phyloP scores from a whole-genome alignment of 768 basidiomycete genomes.

The Suillus ampliporus region DNA sequence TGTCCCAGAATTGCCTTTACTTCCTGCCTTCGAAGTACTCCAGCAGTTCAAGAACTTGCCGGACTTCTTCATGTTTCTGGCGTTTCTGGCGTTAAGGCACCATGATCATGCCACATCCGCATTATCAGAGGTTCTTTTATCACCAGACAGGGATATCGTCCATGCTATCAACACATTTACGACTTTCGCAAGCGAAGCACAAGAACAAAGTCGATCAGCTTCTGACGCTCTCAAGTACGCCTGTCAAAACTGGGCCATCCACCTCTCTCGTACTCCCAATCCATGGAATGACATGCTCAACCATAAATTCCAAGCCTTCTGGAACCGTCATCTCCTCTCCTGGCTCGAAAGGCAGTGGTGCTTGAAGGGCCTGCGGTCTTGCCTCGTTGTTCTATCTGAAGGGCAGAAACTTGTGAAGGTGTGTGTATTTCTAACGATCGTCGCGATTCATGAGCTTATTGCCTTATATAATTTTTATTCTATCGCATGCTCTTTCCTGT shows the following conservation, averaged over 20 bases:
- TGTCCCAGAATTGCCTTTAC: not conserved
- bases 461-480: no score
- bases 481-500: no score
- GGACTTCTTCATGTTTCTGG: not conserved
- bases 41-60: not conserved
- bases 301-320: not conserved
- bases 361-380: not conserved
- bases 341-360: constrained; percentile 4
- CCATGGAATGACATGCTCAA: not conserved
- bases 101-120: not conserved
- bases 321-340: not conserved
- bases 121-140: no score
- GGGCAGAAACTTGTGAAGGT: constrained; percentile 1
- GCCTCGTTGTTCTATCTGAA: not conserved
- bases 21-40: not conserved
- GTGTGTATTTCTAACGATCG: no score
- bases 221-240: not conserved
- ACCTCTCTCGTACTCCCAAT: not conserved
- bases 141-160: not conserved
- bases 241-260: not conserved
- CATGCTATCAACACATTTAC: not conserved
- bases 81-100: not conserved
- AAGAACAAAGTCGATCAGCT: not conserved
- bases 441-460: no score
- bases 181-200: not conserved